These are phyloP conservation scores for Tetrahymena elliotti DNA, from an alignment of 73 alveolate species.

Conservation along the genomic window DNA sequence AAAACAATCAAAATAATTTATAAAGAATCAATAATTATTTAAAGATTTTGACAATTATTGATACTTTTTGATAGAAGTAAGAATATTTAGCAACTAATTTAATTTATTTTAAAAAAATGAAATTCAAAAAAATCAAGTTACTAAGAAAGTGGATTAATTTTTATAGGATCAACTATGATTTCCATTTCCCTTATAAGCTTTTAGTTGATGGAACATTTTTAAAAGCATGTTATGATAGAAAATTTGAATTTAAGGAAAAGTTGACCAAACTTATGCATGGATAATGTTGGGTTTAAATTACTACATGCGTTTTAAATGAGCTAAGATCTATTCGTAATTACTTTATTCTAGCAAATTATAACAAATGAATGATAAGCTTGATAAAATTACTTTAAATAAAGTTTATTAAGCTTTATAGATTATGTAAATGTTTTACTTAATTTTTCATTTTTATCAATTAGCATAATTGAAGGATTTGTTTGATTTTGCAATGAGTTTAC, in stretches of 20 bases:
- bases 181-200: not conserved
- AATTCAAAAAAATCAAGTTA: not conserved
- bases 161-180: not conserved
- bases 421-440: no score
- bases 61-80: not conserved
- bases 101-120: not conserved
- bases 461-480: not conserved
- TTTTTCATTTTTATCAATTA: not conserved
- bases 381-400: no score
- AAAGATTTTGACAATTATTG: not conserved
- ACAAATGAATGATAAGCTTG: not conserved
- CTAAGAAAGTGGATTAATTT: not conserved
- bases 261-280: not conserved
- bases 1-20: not conserved
- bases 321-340: not conserved
- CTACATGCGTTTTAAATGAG: not conserved
- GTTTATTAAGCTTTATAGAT: no score
- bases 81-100: not conserved
- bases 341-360: not conserved
- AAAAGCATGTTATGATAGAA: not conserved
- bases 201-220: not conserved
- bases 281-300: not conserved
- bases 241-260: not conserved
- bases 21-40: not conserved
- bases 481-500: not conserved